A percentile compares a stretch with the other conserved stretches of the same genome.
Conservation (phyloP, 2,329 filamentous ascomycete species). For the Septoria linicola region DNA sequence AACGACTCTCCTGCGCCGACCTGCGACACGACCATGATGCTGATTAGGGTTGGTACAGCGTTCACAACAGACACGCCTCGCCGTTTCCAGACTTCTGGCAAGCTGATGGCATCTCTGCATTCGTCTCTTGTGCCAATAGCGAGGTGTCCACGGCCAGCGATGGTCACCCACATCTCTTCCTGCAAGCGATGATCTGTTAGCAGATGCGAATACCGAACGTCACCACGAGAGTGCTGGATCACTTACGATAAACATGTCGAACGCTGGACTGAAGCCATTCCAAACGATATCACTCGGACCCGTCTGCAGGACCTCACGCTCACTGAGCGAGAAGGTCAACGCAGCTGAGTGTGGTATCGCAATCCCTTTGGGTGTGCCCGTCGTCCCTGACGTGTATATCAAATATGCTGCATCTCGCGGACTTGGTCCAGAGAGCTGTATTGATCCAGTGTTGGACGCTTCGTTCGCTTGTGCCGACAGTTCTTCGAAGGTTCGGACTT, state of each 20-base stretch:
- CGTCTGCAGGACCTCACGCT: conserved; percentile 26
- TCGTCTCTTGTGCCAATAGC: conserved; percentile 26
- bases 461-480: conserved; percentile 1
- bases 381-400: conserved; percentile 35
- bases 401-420: conserved; percentile 29
- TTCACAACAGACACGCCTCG: conserved; percentile 26
- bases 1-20: conserved; percentile 16
- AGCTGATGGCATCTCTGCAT: conserved; percentile 22
- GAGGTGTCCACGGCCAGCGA: conserved; percentile 27
- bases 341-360: conserved; percentile 28
- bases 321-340: conserved; percentile 23
- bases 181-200: background rate
- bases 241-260: conserved; percentile 28
- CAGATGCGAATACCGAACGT: background rate
- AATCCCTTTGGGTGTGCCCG: conserved; percentile 32
- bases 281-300: conserved; percentile 22
- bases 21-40: conserved; percentile 24
- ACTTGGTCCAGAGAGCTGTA: conserved; percentile 3
- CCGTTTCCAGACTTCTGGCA: conserved; percentile 23
- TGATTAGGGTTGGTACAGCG: conserved; percentile 29
- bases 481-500: conserved; percentile 17
- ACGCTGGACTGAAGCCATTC: conserved; percentile 29
- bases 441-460: background rate
- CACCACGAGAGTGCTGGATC: background rate
- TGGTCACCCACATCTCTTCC: conserved; percentile 31